Evolutionary conservation across 2,329 filamentous ascomycete genomes (phyloP).

Genomic region (Aspergillus sp.): DNA sequence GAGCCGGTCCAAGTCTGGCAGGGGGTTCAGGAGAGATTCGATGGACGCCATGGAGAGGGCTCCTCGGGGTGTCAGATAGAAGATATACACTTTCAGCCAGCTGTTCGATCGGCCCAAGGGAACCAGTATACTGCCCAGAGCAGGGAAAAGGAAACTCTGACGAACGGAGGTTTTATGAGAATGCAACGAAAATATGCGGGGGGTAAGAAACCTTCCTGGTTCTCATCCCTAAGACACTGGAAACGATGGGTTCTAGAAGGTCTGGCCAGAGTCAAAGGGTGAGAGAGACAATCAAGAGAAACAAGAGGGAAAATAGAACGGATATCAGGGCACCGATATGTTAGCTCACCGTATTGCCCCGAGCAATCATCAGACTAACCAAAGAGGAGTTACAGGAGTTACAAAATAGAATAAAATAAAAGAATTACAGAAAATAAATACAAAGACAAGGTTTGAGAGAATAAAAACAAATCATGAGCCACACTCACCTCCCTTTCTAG

Average conservation of each 20-base stretch:
- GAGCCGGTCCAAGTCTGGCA: constrained; percentile 37
- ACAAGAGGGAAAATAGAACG: constrained; percentile 13
- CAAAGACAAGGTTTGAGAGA: constrained; percentile 13
- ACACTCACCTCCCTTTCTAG: constrained; percentile 19
- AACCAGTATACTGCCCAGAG: neutral
- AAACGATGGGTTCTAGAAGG: constrained; percentile 29
- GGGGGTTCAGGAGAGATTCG: constrained; percentile 66
- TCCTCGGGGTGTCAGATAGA: constrained; percentile 2
- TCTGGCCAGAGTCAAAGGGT: constrained; percentile 14
- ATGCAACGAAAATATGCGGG: constrained; percentile 10
- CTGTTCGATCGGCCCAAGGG: neutral
- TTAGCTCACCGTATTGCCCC: constrained; percentile 6
- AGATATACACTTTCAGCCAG: neutral
- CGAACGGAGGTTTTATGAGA: constrained; percentile 14
- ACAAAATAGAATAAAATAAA: constrained; percentile 10
- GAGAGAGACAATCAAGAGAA: constrained; percentile 11
- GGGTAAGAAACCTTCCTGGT: constrained; percentile 15
- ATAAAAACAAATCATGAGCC: neutral
- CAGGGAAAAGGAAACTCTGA: constrained; percentile 6
- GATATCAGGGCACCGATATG: constrained; percentile 12
- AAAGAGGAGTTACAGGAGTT: constrained; percentile 4
- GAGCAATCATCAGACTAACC: constrained; percentile 13
- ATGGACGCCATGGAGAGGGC: constrained; percentile 57
- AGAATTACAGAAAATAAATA: constrained; percentile 14
- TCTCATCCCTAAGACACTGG: constrained; percentile 10